Evolutionary conservation across 495 filamentous ascomycete species (phyloP).

Genomic region (Cercophora sp.): DNA sequence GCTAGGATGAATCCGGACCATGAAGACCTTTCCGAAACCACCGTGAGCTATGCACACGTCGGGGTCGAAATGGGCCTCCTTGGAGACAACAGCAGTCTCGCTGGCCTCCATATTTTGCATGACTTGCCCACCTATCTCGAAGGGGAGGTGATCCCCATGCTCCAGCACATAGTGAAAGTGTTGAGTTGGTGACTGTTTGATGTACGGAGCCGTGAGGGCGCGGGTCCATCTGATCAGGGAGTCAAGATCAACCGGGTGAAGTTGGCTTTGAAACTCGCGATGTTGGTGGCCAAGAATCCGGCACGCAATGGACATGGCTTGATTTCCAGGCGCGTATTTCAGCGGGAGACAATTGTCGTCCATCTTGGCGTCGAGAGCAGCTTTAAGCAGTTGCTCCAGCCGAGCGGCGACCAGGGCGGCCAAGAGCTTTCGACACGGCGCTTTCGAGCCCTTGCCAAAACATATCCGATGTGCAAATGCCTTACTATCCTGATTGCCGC

Average conservation of each 20-base stretch:
- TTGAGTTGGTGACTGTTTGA: neutral
- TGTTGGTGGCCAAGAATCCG: neutral
- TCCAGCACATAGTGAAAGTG: conserved; percentile 10
- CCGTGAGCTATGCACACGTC: neutral
- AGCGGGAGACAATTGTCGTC: conserved; percentile 10
- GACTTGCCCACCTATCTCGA: neutral
- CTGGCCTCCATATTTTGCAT: neutral
- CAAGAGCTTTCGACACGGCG: conserved; percentile 7
- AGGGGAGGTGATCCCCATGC: conserved; percentile 3
- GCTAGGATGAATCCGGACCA: neutral
- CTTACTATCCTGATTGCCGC: neutral
- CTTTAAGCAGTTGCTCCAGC: neutral
- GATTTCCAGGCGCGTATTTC: neutral
- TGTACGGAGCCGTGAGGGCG: neutral
- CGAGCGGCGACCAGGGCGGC: neutral
- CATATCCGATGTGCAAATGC: neutral
- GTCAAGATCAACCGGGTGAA: neutral
- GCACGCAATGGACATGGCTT: neutral
- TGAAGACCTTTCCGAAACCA: neutral
- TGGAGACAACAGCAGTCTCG: neutral
- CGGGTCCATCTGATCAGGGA: neutral
- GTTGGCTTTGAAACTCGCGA: neutral
- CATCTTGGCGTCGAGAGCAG: neutral
- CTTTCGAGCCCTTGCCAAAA: neutral
- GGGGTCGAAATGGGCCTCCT: neutral